A percentile compares a stretch with the other conserved stretches of the same genome.
Evolutionary conservation across 371 early-diverging fungal genomes (phyloP).

Genomic region (Mucor saturninus): DNA sequence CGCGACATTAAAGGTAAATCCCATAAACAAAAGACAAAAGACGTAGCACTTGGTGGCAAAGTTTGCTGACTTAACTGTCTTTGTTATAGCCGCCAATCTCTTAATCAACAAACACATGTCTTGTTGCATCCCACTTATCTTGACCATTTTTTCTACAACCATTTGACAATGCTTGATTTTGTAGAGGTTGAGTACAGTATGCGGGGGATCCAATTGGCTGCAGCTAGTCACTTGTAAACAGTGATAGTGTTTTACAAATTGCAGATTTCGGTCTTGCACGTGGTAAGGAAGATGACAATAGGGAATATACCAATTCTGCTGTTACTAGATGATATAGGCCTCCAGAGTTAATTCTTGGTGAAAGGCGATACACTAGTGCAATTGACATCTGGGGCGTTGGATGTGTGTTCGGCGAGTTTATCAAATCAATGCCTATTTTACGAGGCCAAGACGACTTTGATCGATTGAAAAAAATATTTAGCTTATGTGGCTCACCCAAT

Average conservation of each 20-base stretch:
- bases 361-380: constrained; percentile 80
- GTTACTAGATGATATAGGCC: constrained; percentile 99
- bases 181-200: too few relatives aligned
- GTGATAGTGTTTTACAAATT: constrained; percentile 94
- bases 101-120: constrained; percentile 80
- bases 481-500: constrained; percentile 83
- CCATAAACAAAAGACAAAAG: not conserved
- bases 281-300: constrained; percentile 62
- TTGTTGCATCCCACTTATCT: too few relatives aligned
- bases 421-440: constrained; percentile 76
- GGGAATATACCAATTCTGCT: constrained; percentile 89
- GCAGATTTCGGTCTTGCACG: constrained; percentile 99
- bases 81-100: constrained; percentile 78
- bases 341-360: constrained; percentile 95
- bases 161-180: too few relatives aligned
- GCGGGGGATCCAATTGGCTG: too few relatives aligned
- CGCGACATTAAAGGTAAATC: constrained; percentile 86
- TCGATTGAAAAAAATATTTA: constrained; percentile 82
- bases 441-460: constrained; percentile 82
- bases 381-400: constrained; percentile 99
- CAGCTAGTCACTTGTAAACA: too few relatives aligned
- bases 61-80: not conserved
- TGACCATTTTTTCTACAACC: too few relatives aligned
- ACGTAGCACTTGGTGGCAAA: not conserved
- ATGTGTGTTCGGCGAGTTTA: constrained; percentile 88